These are phyloP conservation scores for Leptodermis oblonga DNA, from an alignment of 257 asterid species.

Conservation along the genomic window DNA sequence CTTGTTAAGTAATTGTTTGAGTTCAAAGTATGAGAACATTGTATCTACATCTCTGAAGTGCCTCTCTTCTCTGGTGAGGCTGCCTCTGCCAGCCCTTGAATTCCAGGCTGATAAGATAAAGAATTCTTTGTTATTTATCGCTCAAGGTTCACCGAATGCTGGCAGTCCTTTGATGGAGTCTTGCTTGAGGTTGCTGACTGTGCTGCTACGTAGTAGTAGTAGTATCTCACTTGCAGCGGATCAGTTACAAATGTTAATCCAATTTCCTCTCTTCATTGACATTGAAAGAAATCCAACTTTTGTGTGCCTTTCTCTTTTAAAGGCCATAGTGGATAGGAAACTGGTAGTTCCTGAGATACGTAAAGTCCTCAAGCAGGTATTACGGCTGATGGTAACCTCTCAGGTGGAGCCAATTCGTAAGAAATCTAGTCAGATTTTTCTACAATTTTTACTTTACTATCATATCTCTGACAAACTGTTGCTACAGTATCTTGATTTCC, in stretches of 20 bases:
- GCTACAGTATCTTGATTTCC: conserved; percentile 72
- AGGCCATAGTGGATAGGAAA: conserved; percentile 69
- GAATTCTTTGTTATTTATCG: conserved; percentile 65
- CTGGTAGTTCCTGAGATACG: conserved; percentile 79
- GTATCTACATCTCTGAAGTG: conserved; percentile 67
- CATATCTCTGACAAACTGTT: conserved; percentile 62
- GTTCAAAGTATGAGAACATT: conserved; percentile 66
- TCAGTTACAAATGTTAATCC: conserved; percentile 76
- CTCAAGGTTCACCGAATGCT: conserved; percentile 61
- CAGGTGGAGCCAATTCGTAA: conserved; percentile 79
- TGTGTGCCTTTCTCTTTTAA: conserved; percentile 74
- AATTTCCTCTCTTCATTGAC: conserved; percentile 83
- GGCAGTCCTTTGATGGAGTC: conserved; percentile 71
- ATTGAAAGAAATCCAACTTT: conserved; percentile 70
- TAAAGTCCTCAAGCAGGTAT: conserved; percentile 65
- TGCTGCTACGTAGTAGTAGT: conserved; percentile 59
- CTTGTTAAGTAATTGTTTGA: conserved; percentile 62
- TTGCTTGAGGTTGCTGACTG: conserved; percentile 67
- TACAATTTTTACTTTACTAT: conserved; percentile 77
- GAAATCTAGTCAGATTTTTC: conserved; percentile 74
- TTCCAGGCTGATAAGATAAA: conserved; percentile 65
- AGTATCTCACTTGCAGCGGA: conserved; percentile 67
- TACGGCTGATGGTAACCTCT: conserved; percentile 76
- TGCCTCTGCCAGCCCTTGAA: conserved; percentile 78
- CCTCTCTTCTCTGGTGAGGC: conserved; percentile 55